phyloP scores from a whole-genome alignment of 2,329 filamentous ascomycete species.

The Venturia effusa region DNA sequence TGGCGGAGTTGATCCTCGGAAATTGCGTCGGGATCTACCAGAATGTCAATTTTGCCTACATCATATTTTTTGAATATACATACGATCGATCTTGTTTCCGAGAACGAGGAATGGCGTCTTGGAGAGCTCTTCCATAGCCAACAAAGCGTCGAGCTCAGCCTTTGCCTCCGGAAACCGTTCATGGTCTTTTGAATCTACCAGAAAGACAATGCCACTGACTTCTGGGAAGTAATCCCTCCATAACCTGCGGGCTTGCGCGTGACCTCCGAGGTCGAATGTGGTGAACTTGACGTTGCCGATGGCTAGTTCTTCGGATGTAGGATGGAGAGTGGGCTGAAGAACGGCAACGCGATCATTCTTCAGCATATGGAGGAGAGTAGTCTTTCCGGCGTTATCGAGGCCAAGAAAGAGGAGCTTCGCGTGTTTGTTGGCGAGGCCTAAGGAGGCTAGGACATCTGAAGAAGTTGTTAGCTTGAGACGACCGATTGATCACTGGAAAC shows the following conservation, averaged over 20 bases:
- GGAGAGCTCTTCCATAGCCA: constrained; percentile 91
- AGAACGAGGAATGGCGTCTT: constrained; percentile 95
- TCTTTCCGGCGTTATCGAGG: constrained; percentile 91
- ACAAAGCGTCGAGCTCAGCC: constrained; percentile 74
- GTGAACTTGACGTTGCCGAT: constrained; percentile 64
- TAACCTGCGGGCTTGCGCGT: constrained; percentile 69
- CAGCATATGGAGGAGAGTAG: constrained; percentile 85
- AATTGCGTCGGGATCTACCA: constrained; percentile 66
- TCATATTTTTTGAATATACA: constrained; percentile 6
- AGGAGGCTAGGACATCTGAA: constrained; percentile 57
- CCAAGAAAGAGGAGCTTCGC: constrained; percentile 81
- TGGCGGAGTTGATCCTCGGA: constrained; percentile 86
- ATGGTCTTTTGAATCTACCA: constrained; percentile 94
- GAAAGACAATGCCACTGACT: constrained; percentile 89
- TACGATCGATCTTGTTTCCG: constrained; percentile 94
- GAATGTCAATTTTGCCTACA: constrained; percentile 4
- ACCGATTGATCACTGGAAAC: not conserved
- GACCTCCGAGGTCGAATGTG: constrained; percentile 79
- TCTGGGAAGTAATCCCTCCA: constrained; percentile 98
- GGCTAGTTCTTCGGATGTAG: constrained; percentile 56
- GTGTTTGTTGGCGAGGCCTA: constrained; percentile 90
- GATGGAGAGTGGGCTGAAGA: constrained; percentile 78
- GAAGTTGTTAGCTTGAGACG: not conserved
- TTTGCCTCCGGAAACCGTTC: constrained; percentile 92
- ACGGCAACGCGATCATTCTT: constrained; percentile 95